Percentiles rank a stretch among this genome's conserved stretches.
Evolutionary conservation across 306 rosid species (phyloP).

Genomic region (Ammopiptanthus mongolicus): DNA sequence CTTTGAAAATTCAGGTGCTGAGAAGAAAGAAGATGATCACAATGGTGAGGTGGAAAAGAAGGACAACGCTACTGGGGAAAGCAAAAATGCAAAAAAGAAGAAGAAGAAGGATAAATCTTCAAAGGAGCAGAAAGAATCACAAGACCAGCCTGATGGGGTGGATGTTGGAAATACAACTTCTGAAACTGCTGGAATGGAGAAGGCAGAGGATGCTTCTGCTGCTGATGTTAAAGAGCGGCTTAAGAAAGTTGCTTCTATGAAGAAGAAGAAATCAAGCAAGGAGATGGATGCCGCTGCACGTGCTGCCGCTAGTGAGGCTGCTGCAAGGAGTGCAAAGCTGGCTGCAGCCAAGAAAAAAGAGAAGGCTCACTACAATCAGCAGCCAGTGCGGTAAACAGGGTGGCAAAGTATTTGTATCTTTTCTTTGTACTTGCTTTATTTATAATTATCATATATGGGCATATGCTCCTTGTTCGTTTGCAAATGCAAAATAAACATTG

Average conservation of each 20-base stretch:
- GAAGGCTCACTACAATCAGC: conserved; percentile 77
- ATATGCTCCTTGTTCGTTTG: conserved; percentile 40
- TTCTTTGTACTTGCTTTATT: conserved; percentile 14
- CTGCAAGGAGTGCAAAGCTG: conserved; percentile 64
- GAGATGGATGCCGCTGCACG: conserved; percentile 77
- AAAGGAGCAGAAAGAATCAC: conserved; percentile 60
- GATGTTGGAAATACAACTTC: conserved; percentile 30
- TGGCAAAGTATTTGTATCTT: conserved; percentile 11
- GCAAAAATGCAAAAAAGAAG: conserved; percentile 64
- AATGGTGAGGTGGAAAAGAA: conserved; percentile 48
- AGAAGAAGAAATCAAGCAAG: conserved; percentile 72
- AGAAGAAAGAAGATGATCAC: conserved; percentile 34
- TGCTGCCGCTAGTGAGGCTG: conserved; percentile 71
- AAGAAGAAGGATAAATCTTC: conserved; percentile 69
- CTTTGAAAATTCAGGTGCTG: conserved; percentile 24
- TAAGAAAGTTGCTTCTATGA: conserved; percentile 62
- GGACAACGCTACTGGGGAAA: conserved; percentile 46
- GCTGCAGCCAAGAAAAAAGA: conserved; percentile 74
- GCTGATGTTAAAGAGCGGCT: conserved; percentile 72
- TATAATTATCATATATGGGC: conserved; percentile 41
- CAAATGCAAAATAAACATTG: conserved; percentile 42
- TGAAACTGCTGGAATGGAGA: conserved; percentile 38
- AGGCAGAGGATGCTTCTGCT: conserved; percentile 44
- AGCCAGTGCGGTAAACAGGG: conserved; percentile 62
- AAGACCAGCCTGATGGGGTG: conserved; percentile 34